phyloP scores from a whole-genome alignment of 331 rosid species.

The Malus hybrid region DNA sequence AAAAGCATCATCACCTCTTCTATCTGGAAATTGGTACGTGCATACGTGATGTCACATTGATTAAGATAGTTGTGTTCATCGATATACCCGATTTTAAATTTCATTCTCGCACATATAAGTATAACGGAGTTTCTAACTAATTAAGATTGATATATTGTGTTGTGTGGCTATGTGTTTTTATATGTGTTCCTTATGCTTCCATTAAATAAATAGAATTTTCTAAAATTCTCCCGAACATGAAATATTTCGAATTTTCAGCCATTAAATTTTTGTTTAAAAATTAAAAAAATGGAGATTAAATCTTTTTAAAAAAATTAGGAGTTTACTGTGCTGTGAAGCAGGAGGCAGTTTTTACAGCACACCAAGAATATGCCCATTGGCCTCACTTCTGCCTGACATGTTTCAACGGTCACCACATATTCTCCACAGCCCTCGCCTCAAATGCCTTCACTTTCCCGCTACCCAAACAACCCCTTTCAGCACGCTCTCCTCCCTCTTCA shows the following conservation, averaged over 20 bases:
- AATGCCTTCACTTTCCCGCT: constrained; percentile 18
- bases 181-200: neutral
- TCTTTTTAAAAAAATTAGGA: rapidly evolving
- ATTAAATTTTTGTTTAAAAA: constrained; percentile 14
- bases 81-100: too few relatives aligned
- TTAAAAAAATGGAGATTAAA: too few relatives aligned
- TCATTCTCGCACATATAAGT: neutral
- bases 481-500: constrained; percentile 40
- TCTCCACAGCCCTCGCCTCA: constrained; percentile 8
- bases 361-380: neutral
- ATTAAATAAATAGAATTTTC: too few relatives aligned
- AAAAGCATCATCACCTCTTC: constrained; percentile 5
- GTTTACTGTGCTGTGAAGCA: too few relatives aligned
- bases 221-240: too few relatives aligned
- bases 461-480: constrained; percentile 33
- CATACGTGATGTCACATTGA: too few relatives aligned
- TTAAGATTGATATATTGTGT: too few relatives aligned
- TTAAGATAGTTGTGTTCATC: neutral
- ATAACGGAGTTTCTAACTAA: too few relatives aligned
- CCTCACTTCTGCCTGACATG: constrained; percentile 13
- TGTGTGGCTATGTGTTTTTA: too few relatives aligned
- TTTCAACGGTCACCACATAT: constrained; percentile 17
- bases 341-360: neutral
- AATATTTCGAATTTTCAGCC: neutral
- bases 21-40: constrained; percentile 15